These are phyloP conservation scores for Adenanthera pavonina DNA, from an alignment of 306 rosid species.

Conservation along the genomic window DNA sequence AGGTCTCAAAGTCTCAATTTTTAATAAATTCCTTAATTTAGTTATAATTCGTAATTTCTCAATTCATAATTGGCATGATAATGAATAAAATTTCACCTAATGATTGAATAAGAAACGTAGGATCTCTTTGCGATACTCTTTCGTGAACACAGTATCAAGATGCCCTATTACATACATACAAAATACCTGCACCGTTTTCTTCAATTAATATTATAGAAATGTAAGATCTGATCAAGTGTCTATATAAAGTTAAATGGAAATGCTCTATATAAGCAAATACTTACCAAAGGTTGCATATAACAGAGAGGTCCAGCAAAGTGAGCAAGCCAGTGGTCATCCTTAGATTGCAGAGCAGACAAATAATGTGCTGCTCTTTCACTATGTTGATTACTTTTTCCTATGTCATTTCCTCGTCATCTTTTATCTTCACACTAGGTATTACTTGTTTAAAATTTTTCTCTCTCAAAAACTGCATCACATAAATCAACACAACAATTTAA, in stretches of 20 bases:
- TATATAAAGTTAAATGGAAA: too few relatives aligned
- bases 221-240: too few relatives aligned
- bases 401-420: constrained; percentile 49
- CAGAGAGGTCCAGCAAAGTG: constrained; percentile 60
- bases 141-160: constrained; percentile 42
- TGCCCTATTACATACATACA: constrained; percentile 52
- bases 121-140: constrained; percentile 53
- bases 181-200: constrained; percentile 42
- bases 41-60: too few relatives aligned
- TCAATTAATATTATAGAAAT: too few relatives aligned
- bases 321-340: constrained; percentile 68
- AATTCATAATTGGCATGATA: too few relatives aligned
- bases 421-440: constrained; percentile 40
- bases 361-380: constrained; percentile 45
- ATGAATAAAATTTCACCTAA: constrained; percentile 35
- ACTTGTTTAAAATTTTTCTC: constrained; percentile 59
- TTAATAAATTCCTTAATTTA: too few relatives aligned
- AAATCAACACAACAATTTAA: not conserved
- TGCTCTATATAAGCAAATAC: not conserved
- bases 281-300: constrained; percentile 59
- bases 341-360: constrained; percentile 52
- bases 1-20: too few relatives aligned
- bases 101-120: constrained; percentile 53
- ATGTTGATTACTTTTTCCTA: constrained; percentile 34
- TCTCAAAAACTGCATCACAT: constrained; percentile 46